These are phyloP conservation scores for Cordyceps fumosorosea DNA, from an alignment of 2,329 filamentous ascomycete genomes.

Conservation along the genomic window DNA sequence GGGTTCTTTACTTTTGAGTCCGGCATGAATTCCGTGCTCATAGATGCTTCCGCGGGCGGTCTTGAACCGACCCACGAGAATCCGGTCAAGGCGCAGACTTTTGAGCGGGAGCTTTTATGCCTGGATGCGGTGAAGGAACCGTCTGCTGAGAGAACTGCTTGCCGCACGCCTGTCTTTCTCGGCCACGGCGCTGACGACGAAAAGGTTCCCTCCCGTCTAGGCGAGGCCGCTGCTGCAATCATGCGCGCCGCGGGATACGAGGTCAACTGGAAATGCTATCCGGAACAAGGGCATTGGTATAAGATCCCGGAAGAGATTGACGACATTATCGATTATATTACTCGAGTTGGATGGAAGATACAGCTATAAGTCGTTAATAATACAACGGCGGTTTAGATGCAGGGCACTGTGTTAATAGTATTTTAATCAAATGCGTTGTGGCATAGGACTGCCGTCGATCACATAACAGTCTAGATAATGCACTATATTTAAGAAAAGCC, in stretches of 20 bases:
- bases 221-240: conserved; percentile 9
- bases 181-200: not conserved
- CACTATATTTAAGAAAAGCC: too few species aligned
- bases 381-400: too few species aligned
- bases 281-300: conserved; percentile 40
- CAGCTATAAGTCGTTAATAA: not conserved
- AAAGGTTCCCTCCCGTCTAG: not conserved
- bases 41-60: conserved; percentile 17
- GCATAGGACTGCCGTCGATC: too few species aligned
- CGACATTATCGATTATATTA: conserved; percentile 33
- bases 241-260: conserved; percentile 27
- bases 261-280: conserved; percentile 34
- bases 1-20: conserved; percentile 37
- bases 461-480: too few species aligned
- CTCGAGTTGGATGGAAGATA: not conserved
- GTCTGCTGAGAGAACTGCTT: not conserved
- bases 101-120: conserved; percentile 12
- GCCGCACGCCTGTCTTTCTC: not conserved
- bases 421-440: too few species aligned
- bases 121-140: not conserved
- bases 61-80: conserved; percentile 9
- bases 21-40: conserved; percentile 25
- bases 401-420: too few species aligned
- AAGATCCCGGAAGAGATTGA: conserved; percentile 39
- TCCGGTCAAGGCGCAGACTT: conserved; percentile 21